Conservation (phyloP, 2,329 filamentous ascomycete species). For the Fusarium sp. region DNA sequence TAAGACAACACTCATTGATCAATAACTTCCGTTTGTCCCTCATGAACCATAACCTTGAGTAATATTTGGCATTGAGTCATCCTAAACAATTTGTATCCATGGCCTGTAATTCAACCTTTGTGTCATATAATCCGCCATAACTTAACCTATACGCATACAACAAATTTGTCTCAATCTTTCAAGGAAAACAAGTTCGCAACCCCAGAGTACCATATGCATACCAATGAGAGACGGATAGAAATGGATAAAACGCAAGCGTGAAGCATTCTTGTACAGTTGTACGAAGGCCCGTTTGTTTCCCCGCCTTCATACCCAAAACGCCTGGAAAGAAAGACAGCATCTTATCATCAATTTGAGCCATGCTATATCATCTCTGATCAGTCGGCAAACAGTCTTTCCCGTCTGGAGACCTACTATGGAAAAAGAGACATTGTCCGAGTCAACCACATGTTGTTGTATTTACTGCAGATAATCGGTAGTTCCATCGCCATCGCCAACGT, state of each 20-base stretch:
- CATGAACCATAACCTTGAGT: not conserved
- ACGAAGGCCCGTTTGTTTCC: not conserved
- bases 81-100: not conserved
- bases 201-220: not conserved
- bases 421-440: not conserved
- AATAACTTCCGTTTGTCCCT: not conserved
- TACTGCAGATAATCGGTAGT: constrained; percentile 46
- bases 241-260: not conserved
- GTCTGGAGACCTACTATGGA: constrained; percentile 23
- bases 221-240: not conserved
- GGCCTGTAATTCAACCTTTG: not conserved
- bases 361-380: constrained; percentile 32
- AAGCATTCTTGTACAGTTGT: not conserved
- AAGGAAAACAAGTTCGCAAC: not conserved
- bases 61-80: not conserved
- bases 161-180: not conserved
- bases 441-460: not conserved
- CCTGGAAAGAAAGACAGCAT: constrained; percentile 3
- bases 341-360: constrained; percentile 16
- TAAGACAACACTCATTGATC: not conserved
- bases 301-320: constrained; percentile 14
- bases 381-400: constrained; percentile 11
- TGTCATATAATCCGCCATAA: not conserved
- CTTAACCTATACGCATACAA: not conserved
- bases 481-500: constrained; percentile 50